phyloP scores from a whole-genome alignment of 306 rosid genomes.

The Begonia fuchsioides region DNA sequence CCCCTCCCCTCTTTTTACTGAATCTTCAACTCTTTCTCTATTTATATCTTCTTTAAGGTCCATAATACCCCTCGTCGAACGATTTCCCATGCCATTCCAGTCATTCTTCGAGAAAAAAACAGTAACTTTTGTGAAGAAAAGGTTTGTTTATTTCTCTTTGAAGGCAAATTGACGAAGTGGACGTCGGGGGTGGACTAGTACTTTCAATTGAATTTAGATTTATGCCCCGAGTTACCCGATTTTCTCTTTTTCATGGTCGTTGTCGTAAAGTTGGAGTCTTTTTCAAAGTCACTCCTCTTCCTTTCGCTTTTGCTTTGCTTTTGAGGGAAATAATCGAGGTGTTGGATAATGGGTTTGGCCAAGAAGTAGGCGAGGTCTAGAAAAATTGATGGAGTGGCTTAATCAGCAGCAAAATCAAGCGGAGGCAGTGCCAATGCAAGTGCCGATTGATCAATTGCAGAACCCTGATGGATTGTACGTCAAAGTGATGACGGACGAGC shows the following conservation, averaged over 20 bases:
- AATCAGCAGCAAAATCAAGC: conserved; percentile 7
- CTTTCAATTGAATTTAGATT: too few relatives aligned
- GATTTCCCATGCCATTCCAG: too few relatives aligned
- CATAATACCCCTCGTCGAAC: background rate
- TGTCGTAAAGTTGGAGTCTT: too few relatives aligned
- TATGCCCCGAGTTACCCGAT: too few relatives aligned
- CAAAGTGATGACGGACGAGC: conserved; percentile 70
- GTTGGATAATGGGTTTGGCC: background rate
- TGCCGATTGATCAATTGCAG: conserved; percentile 7
- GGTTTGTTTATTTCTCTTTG: too few relatives aligned
- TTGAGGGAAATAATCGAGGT: conserved; percentile 1
- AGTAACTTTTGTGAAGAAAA: too few relatives aligned
- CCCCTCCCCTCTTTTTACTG: background rate
- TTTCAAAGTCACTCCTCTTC: too few relatives aligned
- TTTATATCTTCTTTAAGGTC: background rate
- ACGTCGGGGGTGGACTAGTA: too few relatives aligned
- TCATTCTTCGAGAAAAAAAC: too few relatives aligned
- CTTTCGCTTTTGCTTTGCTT: conserved; percentile 3
- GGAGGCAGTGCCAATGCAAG: conserved; percentile 5
- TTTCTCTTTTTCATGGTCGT: too few relatives aligned
- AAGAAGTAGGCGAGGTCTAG: conserved; percentile 2
- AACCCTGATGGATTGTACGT: conserved; percentile 17
- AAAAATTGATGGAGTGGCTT: conserved; percentile 9
- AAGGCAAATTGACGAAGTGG: too few relatives aligned
- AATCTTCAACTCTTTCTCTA: too few relatives aligned